Base-by-base conservation (phyloP, 148 eudicot genomes). In the Chenopodium album region DNA sequence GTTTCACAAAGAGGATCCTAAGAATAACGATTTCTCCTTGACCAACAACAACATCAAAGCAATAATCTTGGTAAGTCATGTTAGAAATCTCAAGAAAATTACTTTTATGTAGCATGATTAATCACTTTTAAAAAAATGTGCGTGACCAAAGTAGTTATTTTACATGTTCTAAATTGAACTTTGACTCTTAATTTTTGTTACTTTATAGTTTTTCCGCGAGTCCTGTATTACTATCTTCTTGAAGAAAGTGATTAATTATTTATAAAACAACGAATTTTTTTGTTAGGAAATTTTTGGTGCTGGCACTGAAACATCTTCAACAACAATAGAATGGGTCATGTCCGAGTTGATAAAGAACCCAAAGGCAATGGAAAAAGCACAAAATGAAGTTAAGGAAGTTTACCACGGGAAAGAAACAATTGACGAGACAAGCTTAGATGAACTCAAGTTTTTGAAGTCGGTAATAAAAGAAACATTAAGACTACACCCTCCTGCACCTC, bases 251-350 rank as follows among this genome's bases (percentile, higher is more conserved):
- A 34, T 2, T 34, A 34, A 34, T 34, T 34, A 34, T 34, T 2
- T 13, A 16, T 54, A 20, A 12, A 17, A 54, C 4, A 4, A 54
- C 2, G 37, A 34, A 34, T 54, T 2, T 54, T 54, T 54, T 12
- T 54, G 4, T 70, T 56, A 87, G 90, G 90, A 87, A 47, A 77
- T 86, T 22, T 82, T 87, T 67, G 50, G 59, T 4, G 90, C 75
- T 75, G 92, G 86, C 1, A 81, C 81, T 47, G 90, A 85, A 16
- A 84, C 87, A 66, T 78, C 90, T 12, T 82, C 89, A 16, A 78
- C 85, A 28, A 46, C 76, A 9, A 71, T 83, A 32, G 84, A 79
- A 28, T 87, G 87, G 89, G 76, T 67, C 37, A 87, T 87, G 87
- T 60, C 89, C 12, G 87, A 84, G 44, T 14, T 87, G 44, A n/a